These are phyloP conservation scores for Sporothrix globosa DNA, from an alignment of 2,329 filamentous ascomycete genomes.

Conservation along the genomic window DNA sequence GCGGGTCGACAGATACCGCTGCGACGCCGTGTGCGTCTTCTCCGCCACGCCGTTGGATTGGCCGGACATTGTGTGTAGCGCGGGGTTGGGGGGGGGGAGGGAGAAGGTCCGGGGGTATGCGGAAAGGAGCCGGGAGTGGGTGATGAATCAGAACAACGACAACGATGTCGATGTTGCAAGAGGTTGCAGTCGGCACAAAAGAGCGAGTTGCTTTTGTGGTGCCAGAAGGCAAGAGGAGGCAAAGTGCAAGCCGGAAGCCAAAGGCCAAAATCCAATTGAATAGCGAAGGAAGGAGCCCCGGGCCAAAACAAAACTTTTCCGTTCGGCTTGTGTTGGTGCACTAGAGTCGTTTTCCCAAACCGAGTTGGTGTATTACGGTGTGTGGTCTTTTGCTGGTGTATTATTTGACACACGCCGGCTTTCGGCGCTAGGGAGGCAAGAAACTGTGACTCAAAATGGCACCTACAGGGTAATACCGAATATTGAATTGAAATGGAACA, in stretches of 20 bases:
- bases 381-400: slow-evolving; percentile 1
- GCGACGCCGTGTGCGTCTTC: slow-evolving; percentile 37
- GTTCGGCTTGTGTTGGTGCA: slow-evolving; percentile 17
- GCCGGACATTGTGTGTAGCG: slow-evolving; percentile 27
- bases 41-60: slow-evolving; percentile 31
- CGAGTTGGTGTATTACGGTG: neutral
- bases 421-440: slow-evolving; percentile 23
- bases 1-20: slow-evolving; percentile 38
- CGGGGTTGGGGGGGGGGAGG: neutral
- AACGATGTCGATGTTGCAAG: slow-evolving; percentile 1
- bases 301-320: slow-evolving; percentile 28
- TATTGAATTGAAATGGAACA: slow-evolving; percentile 8
- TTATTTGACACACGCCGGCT: slow-evolving; percentile 10
- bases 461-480: neutral
- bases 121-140: neutral
- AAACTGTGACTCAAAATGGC: slow-evolving; percentile 16
- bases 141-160: neutral
- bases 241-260: neutral
- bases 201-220: neutral
- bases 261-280: neutral
- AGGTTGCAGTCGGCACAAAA: slow-evolving; percentile 5
- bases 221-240: neutral
- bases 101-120: neutral
- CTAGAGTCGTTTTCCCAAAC: neutral
- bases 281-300: slow-evolving; percentile 10